phyloP scores from a whole-genome alignment of 23 red algal genomes.

The Cyanidiococcus yangmingshanensis region DNA sequence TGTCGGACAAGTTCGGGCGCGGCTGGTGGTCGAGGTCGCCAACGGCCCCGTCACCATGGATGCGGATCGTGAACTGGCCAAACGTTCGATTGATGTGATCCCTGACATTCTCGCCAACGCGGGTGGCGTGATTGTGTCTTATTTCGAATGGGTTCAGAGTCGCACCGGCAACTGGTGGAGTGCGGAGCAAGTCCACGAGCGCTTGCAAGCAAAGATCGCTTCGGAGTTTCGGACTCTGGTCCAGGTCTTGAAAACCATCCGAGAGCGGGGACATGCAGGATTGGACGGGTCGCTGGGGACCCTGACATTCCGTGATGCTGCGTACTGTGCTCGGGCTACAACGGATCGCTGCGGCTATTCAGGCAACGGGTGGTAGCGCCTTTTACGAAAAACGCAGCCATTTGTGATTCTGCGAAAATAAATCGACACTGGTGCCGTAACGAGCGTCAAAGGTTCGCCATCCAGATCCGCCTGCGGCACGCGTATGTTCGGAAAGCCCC shows the following conservation, averaged over 20 bases:
- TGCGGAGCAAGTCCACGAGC: constrained; percentile 8
- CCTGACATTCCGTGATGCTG: constrained; percentile 7
- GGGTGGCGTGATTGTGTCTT: constrained; percentile 40
- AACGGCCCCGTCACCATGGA: constrained; percentile 77
- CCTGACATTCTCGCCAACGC: constrained; percentile 49
- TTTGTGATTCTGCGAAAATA: no score
- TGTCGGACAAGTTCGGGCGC: constrained; percentile 44
- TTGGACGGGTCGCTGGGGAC: background rate
- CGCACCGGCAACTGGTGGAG: constrained; percentile 5
- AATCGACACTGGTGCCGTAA: no score
- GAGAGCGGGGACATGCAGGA: background rate
- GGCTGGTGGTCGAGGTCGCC: constrained; percentile 72
- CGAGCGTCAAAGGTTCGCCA: no score
- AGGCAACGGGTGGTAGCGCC: constrained; percentile 13
- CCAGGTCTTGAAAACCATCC: background rate
- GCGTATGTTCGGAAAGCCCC: no score
- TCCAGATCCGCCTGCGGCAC: no score
- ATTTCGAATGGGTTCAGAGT: constrained; percentile 7
- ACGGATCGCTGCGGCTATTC: constrained; percentile 1
- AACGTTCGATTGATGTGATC: background rate
- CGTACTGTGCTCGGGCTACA: background rate
- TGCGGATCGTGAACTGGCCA: constrained; percentile 35
- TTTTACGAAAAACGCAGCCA: background rate
- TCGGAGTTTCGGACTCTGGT: background rate
- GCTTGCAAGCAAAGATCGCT: background rate